Base-by-base conservation (phyloP, 2,329 filamentous ascomycete species). In the Cercospora sp. region DNA sequence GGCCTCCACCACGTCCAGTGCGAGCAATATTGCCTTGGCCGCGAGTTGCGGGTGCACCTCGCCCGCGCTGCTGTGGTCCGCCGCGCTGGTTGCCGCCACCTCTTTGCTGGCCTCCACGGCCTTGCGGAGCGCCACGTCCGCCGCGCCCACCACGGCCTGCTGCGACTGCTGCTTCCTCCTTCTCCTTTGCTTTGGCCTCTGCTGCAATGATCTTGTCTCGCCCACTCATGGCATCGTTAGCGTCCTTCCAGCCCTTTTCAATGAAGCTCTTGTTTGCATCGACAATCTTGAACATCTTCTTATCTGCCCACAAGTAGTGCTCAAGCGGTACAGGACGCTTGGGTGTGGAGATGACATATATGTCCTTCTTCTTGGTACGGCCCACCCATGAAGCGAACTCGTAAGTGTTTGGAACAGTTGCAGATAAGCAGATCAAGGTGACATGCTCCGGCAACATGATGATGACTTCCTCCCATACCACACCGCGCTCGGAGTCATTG, bases 381-480 rank as follows among this genome's bases (percentile, higher is more conserved):
- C 95, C 95, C 26, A 99, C 94, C 95, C 95, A 99, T 0, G 94
- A 98, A 1, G 95, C 95, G 75, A 99, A 99, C 78, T 99, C 95
- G 71, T 97, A 89, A 0, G 95, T 98, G 78, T 99, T 99, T 1
- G 95, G 95, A 0, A 99, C 95, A 0, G 95, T 99, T 0, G 95
- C 95, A 4, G 95, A 99, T 3, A 99, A 86, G 1, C 98, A 84
- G 73, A 99, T 99, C 23, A 99, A 86, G 1, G 95, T 97, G 45
- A 99, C 93, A 80, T 99, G 95, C 78, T 97, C 94, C 0, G 95
- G 95, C 65, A 99, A 85, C 95, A 99, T 98, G 76, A 99, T 99
- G 76, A 99, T 99, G 75, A 99, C 95, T 80, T 99, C 95, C 80
- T 99, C 95, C 95, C 95, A 99, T 0, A 99, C 95, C 5, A 99